These are phyloP conservation scores for Eutypella sp. DNA, from an alignment of 2,329 filamentous ascomycete genomes.

Conservation along the genomic window DNA sequence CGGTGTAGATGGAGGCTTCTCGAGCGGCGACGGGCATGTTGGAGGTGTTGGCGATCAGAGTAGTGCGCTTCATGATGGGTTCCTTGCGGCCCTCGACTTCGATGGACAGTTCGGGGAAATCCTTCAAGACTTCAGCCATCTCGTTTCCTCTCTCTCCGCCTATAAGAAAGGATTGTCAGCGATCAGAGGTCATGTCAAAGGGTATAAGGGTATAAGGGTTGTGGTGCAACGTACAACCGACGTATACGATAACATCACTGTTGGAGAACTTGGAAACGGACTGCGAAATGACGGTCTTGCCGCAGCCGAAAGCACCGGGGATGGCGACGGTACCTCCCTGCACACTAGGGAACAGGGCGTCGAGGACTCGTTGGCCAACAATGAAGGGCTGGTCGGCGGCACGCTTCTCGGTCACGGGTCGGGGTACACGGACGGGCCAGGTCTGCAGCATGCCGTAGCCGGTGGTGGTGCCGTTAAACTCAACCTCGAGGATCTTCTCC, in stretches of 20 bases:
- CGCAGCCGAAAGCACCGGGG: slow-evolving; percentile 95
- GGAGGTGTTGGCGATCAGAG: slow-evolving; percentile 96
- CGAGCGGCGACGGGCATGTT: slow-evolving; percentile 99
- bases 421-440: slow-evolving; percentile 95
- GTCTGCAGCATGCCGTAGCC: slow-evolving; percentile 98
- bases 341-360: slow-evolving; percentile 92
- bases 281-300: slow-evolving; percentile 98
- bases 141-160: slow-evolving; percentile 97
- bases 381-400: slow-evolving; percentile 87
- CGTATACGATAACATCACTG: slow-evolving; percentile 97
- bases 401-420: slow-evolving; percentile 87
- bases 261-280: slow-evolving; percentile 99
- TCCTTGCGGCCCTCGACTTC: slow-evolving; percentile 91
- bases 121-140: slow-evolving; percentile 99
- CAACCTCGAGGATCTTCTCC: slow-evolving; percentile 89
- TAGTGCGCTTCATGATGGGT: slow-evolving; percentile 99
- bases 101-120: slow-evolving; percentile 97
- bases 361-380: slow-evolving; percentile 93
- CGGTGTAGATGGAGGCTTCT: slow-evolving; percentile 98
- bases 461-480: slow-evolving; percentile 94
- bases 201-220: no score
- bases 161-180: no score
- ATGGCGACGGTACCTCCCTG: slow-evolving; percentile 98
- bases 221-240: no score
- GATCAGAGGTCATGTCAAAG: no score